These are phyloP conservation scores for Vigna radiata DNA, from an alignment of 306 rosid genomes.

Conservation along the genomic window DNA sequence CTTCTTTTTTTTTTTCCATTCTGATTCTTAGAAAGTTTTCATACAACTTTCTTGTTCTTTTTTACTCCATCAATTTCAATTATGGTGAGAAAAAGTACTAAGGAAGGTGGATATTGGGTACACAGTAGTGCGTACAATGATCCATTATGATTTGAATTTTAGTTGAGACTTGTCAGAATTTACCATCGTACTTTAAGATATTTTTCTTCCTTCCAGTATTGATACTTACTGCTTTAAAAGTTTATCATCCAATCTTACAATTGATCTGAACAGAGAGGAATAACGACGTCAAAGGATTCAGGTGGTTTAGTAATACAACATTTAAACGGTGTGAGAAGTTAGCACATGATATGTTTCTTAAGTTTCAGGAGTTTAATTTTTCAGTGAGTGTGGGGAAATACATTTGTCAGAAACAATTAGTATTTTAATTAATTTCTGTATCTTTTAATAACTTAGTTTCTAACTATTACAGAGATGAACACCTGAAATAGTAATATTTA, in stretches of 20 bases:
- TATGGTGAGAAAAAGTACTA: background rate
- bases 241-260: background rate
- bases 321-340: too few species aligned
- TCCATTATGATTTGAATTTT: background rate
- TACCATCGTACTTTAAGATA: background rate
- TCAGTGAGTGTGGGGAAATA: background rate
- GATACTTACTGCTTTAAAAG: background rate
- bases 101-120: background rate
- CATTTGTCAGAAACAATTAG: background rate
- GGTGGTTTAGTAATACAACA: background rate
- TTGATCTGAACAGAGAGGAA: background rate
- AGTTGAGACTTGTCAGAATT: background rate
- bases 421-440: too few species aligned
- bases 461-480: too few species aligned
- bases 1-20: background rate
- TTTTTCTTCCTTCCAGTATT: background rate
- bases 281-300: background rate
- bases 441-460: background rate
- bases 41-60: background rate
- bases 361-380: background rate
- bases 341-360: too few species aligned
- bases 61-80: background rate
- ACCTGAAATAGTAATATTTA: too few species aligned
- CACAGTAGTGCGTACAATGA: background rate
- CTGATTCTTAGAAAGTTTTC: background rate